Conservation (phyloP, 202 grass and related monocot genomes). For the Dendrocalamus latiflorus region DNA sequence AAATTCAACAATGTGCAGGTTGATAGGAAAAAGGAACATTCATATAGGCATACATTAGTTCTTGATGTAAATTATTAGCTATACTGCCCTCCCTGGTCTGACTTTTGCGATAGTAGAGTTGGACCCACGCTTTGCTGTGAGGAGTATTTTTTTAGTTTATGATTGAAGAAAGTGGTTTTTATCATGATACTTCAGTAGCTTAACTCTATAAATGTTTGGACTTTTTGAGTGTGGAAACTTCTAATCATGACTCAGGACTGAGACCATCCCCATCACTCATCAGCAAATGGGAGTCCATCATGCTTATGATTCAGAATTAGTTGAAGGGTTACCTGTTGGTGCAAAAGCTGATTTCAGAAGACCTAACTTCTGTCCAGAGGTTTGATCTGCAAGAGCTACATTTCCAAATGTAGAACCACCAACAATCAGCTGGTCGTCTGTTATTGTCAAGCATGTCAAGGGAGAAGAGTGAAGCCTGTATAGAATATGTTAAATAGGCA, state of each 20-base stretch:
- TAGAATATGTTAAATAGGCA: constrained; percentile 10
- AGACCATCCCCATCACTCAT: background rate
- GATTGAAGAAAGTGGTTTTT: background rate
- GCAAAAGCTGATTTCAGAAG: constrained; percentile 70
- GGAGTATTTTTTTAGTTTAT: background rate
- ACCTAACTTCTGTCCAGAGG: constrained; percentile 68
- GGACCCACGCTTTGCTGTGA: too few species aligned
- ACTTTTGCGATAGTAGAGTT: background rate
- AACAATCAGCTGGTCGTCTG: constrained; percentile 74
- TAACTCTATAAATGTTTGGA: background rate
- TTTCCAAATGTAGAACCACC: constrained; percentile 91
- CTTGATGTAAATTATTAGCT: background rate
- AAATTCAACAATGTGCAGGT: background rate
- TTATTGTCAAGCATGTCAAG: constrained; percentile 73
- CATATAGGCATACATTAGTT: background rate
- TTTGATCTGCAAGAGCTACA: constrained; percentile 76
- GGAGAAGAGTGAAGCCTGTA: constrained; percentile 77
- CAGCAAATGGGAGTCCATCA: background rate
- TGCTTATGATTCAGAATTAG: background rate
- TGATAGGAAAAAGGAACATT: background rate
- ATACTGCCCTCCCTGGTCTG: background rate
- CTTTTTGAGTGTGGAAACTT: background rate
- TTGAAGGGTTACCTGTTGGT: constrained; percentile 56
- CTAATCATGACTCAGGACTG: background rate
- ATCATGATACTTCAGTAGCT: background rate